Conservation (phyloP, 441 rosid genomes). For the Adansonia rubrostipa region DNA sequence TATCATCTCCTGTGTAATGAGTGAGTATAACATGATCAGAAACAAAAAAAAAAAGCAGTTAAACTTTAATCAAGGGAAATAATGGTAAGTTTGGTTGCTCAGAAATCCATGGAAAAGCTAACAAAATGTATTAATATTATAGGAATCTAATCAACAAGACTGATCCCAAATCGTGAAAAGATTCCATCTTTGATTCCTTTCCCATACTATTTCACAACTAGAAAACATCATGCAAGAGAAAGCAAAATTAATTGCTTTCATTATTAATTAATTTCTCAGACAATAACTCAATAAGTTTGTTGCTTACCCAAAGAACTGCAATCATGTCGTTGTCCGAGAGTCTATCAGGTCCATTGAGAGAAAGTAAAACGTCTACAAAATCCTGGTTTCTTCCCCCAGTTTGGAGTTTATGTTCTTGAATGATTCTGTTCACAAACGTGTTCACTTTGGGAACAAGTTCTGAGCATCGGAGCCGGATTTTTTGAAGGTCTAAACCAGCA, state of each 20-base stretch:
- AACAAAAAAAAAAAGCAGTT: background rate
- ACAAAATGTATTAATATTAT: background rate
- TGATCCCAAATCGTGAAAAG: slow-evolving; percentile 19
- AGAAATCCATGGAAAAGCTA: background rate
- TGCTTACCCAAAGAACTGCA: slow-evolving; percentile 67
- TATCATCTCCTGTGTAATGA: slow-evolving; percentile 53
- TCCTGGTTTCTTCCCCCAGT: slow-evolving; percentile 31
- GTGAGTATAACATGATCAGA: background rate
- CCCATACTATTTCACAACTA: slow-evolving; percentile 1
- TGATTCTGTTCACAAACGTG: slow-evolving; percentile 52
- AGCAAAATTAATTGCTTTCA: background rate
- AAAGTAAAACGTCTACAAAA: slow-evolving; percentile 61
- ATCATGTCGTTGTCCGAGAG: slow-evolving; percentile 51
- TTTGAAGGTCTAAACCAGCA: slow-evolving; percentile 48
- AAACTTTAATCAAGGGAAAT: background rate
- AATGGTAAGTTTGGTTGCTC: background rate
- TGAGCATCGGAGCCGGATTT: slow-evolving; percentile 51
- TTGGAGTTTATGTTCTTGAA: slow-evolving; percentile 41
- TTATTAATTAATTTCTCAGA: background rate
- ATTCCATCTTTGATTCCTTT: slow-evolving; percentile 26
- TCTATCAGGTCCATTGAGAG: slow-evolving; percentile 50
- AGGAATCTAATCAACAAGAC: slow-evolving; percentile 16
- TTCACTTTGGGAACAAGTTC: slow-evolving; percentile 53
- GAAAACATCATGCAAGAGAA: slow-evolving; percentile 1
- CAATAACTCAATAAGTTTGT: background rate